Evolutionary conservation across 164 flowering plant genomes (phyloP), one percentile per base, ranked within the genome.

Genomic region (Pachysandra terminalis): DNA sequence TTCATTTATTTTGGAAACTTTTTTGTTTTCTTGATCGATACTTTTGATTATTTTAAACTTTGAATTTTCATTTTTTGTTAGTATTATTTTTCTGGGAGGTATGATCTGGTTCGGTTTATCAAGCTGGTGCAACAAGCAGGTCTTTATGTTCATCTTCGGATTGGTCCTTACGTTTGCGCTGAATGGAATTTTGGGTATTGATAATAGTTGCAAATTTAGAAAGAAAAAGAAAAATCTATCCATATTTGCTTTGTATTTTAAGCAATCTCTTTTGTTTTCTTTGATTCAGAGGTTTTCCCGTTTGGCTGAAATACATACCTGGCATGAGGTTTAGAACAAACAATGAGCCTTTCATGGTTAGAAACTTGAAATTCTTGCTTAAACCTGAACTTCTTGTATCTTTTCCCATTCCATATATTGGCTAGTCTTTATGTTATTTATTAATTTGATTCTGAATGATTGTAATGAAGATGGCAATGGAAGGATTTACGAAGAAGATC

Each of bases 281-380:
- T n/a, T n/a, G n/a, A 71, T 80, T 73, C 90, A 96, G 99, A 70
- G 99, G 99, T 1, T 90, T 96, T 65, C 99, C 99, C 61, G 93
- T 96, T 80, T 96, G 99, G 99, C 81, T 96, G 70, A 93, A 93
- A 77, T 92, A 87, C 77, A 76, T 96, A 60, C 97, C 88, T 8
- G 97, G 98, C 1, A 85, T 96, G 69, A 78, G 77, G 65, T 96
- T 96, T 81, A 89, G 99, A 80, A 93, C 97, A 52, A 83, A 91
- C 66, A 96, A 93, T 79, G 92, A 68, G 26, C 99, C 99, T 73
- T 96, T 88, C 82, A 96, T 91, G 98, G 99, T 93, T 59, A 48
- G 81, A 35, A 25, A 17, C 13, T 32, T 64, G 25, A 49, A 62
- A 19, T 64, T 52, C 45, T 66, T 57, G 9, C 26, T n/a, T n/a